Conservation (phyloP, 192 early-diverging fungal genomes). For the Backusella macrospora region DNA sequence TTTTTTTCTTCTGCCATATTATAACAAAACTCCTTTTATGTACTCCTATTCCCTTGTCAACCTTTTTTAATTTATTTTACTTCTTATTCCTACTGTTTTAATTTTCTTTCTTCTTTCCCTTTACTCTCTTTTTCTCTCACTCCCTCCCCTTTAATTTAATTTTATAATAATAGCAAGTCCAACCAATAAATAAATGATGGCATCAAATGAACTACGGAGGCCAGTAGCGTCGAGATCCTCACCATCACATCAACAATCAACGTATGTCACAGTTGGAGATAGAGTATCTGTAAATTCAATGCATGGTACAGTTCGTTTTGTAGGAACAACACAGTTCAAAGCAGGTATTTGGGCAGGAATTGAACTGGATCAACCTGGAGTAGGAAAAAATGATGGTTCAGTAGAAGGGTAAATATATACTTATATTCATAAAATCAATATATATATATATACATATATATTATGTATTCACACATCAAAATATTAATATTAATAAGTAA, state of each 20-base stretch:
- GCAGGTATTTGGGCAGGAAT: conserved; percentile 77
- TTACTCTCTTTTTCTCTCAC: background rate
- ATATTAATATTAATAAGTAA: background rate
- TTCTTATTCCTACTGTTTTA: conserved; percentile 2
- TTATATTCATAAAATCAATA: conserved; percentile 19
- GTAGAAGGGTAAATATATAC: conserved; percentile 59
- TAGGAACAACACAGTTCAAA: conserved; percentile 72
- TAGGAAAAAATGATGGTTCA: conserved; percentile 75
- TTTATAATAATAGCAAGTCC: background rate
- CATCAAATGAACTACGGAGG: conserved; percentile 9
- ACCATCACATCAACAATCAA: background rate
- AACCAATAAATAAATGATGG: background rate
- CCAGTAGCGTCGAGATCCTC: conserved; percentile 4
- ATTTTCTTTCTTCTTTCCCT: background rate
- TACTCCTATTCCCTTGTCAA: background rate
- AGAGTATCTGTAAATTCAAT: conserved; percentile 22
- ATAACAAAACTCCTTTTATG: conserved; percentile 14
- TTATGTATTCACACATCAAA: background rate
- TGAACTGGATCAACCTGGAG: conserved; percentile 65
- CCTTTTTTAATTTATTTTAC: conserved; percentile 15
- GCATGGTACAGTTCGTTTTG: conserved; percentile 61
- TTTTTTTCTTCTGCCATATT: conserved; percentile 5
- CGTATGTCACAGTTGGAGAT: background rate
- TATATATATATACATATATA: background rate
- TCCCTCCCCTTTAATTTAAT: background rate